Conservation (phyloP, 305 asterid genomes). For the Rubia tinctorum region DNA sequence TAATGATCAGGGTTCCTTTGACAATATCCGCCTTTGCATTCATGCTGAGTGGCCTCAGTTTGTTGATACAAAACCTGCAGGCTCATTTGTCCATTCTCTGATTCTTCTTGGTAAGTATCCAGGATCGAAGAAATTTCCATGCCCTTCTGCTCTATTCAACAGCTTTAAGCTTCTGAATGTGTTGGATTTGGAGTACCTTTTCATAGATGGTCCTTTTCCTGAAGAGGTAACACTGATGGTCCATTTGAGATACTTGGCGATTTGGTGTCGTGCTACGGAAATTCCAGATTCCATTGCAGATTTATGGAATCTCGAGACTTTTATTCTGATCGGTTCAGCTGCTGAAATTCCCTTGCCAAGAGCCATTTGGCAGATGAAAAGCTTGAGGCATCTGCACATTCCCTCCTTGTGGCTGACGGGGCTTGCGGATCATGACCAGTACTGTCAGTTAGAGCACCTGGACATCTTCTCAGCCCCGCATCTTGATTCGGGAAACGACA, state of each 20-base stretch:
- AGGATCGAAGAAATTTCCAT: neutral
- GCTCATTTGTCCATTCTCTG: conserved; percentile 15
- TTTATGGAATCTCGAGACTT: conserved; percentile 13
- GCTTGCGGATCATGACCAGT: neutral
- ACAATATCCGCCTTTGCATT: conserved; percentile 7
- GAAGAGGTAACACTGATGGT: neutral
- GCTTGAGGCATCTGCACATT: conserved; percentile 19
- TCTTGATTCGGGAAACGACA: neutral
- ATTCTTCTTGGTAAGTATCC: neutral
- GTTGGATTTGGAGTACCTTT: conserved; percentile 6
- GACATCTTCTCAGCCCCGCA: conserved; percentile 4
- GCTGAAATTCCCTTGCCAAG: conserved; percentile 2
- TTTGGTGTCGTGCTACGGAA: neutral
- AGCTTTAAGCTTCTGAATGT: conserved; percentile 14
- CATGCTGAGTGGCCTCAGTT: neutral
- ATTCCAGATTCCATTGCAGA: conserved; percentile 11
- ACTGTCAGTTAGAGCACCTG: neutral
- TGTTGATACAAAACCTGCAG: neutral
- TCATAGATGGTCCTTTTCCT: neutral
- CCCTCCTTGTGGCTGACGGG: neutral
- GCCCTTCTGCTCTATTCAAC: neutral
- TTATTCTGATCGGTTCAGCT: neutral
- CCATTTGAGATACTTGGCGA: conserved; percentile 15
- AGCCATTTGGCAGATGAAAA: conserved; percentile 11
- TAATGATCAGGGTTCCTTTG: neutral